These are phyloP conservation scores for Quercus engelmannii DNA, from an alignment of 306 rosid genomes.

Conservation along the genomic window DNA sequence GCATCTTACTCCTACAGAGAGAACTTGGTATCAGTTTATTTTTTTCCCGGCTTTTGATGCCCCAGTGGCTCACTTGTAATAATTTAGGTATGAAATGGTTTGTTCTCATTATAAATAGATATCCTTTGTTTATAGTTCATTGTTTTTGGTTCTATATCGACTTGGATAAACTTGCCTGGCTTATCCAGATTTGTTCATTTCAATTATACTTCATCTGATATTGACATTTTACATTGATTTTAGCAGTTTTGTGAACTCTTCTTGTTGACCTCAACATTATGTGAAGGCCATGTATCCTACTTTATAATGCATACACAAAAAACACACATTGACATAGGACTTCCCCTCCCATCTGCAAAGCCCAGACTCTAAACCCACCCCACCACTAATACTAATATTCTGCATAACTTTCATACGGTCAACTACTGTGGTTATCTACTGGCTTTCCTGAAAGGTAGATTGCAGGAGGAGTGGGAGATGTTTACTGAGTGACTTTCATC, in stretches of 20 bases:
- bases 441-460: no score
- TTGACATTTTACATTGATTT: not conserved
- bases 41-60: constrained; percentile 34
- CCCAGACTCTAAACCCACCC: no score
- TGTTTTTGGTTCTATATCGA: not conserved
- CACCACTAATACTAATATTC: no score
- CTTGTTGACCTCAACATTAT: not conserved
- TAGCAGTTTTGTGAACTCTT: not conserved
- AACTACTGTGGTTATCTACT: no score
- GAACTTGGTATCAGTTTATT: constrained; percentile 32
- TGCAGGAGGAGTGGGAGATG: no score
- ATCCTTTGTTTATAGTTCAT: constrained; percentile 16
- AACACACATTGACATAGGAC: not conserved
- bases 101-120: constrained; percentile 10
- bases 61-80: constrained; percentile 31
- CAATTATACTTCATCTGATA: not conserved
- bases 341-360: not conserved
- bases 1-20: constrained; percentile 55
- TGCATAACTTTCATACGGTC: no score
- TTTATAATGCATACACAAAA: not conserved
- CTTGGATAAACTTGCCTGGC: not conserved
- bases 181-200: constrained; percentile 13
- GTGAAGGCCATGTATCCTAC: not conserved
- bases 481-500: no score
- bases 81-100: constrained; percentile 39